phyloP scores from a whole-genome alignment of 2,329 filamentous ascomycete species.

The Fonsecaea erecta region DNA sequence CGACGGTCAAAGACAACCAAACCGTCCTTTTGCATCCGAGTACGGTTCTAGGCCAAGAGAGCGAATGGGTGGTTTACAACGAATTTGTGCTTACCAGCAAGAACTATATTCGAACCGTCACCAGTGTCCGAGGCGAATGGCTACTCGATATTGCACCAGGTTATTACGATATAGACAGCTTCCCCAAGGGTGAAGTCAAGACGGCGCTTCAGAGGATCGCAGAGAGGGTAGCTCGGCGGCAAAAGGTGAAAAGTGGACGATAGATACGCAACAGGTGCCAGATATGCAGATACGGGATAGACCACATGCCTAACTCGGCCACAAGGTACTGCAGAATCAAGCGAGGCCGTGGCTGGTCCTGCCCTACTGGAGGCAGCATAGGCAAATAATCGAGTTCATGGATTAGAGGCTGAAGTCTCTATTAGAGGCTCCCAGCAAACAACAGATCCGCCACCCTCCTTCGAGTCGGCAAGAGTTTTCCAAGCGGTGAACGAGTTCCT shows the following conservation, averaged over 20 bases:
- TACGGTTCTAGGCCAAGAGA: conserved; percentile 84
- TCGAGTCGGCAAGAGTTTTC: conserved; percentile 13
- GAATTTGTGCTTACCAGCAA: conserved; percentile 98
- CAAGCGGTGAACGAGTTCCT: conserved; percentile 11
- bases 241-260: conserved; percentile 48
- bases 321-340: conserved; percentile 7
- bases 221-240: conserved; percentile 61
- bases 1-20: conserved; percentile 96
- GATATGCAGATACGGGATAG: not conserved
- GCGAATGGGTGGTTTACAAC: conserved; percentile 97
- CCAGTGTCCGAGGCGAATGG: conserved; percentile 91
- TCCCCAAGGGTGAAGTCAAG: conserved; percentile 85
- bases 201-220: conserved; percentile 61
- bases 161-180: conserved; percentile 85
- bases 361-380: not conserved
- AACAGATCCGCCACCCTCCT: not conserved
- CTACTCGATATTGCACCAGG: conserved; percentile 88
- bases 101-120: conserved; percentile 96
- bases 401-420: not conserved
- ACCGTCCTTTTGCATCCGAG: conserved; percentile 90
- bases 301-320: conserved; percentile 9
- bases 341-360: conserved; percentile 4
- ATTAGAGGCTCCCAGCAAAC: not conserved
- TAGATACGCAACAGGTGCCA: conserved; percentile 14
- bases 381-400: not conserved